phyloP scores from a whole-genome alignment of 2,329 filamentous ascomycete species.

The Neurospora sp. region DNA sequence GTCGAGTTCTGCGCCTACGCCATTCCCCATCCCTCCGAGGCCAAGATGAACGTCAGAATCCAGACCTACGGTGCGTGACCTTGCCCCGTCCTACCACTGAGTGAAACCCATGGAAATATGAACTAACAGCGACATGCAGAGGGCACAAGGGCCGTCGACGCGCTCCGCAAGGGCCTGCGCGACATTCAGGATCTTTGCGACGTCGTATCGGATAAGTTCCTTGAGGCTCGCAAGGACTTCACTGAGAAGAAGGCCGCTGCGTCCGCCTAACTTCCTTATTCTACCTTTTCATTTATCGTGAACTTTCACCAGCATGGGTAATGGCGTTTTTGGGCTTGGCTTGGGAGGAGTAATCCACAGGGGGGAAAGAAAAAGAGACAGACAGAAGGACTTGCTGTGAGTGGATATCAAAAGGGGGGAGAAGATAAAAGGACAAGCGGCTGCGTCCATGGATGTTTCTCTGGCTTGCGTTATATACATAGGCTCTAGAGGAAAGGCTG shows the following conservation, averaged over 20 bases:
- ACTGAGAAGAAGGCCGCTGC: constrained; percentile 9
- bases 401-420: constrained; percentile 5
- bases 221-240: constrained; percentile 54
- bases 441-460: constrained; percentile 9
- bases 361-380: neutral
- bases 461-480: constrained; percentile 26
- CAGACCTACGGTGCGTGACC: constrained; percentile 77
- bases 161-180: constrained; percentile 78
- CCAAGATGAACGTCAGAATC: constrained; percentile 94
- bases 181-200: constrained; percentile 90
- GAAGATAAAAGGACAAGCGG: constrained; percentile 15
- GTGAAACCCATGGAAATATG: neutral
- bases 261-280: neutral
- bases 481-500: constrained; percentile 14
- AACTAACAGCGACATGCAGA: constrained; percentile 39
- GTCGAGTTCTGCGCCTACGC: constrained; percentile 98
- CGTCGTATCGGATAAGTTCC: constrained; percentile 86
- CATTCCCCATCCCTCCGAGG: constrained; percentile 91
- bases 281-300: constrained; percentile 1
- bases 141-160: constrained; percentile 69
- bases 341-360: constrained; percentile 10
- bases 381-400: constrained; percentile 3
- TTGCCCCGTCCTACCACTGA: neutral
- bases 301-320: constrained; percentile 1
- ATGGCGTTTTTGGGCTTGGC: constrained; percentile 16